A percentile compares a stretch with the other conserved stretches of the same genome.
phyloP scores from a whole-genome alignment of 148 eudicot genomes.

The Rhododendron mucronatum region DNA sequence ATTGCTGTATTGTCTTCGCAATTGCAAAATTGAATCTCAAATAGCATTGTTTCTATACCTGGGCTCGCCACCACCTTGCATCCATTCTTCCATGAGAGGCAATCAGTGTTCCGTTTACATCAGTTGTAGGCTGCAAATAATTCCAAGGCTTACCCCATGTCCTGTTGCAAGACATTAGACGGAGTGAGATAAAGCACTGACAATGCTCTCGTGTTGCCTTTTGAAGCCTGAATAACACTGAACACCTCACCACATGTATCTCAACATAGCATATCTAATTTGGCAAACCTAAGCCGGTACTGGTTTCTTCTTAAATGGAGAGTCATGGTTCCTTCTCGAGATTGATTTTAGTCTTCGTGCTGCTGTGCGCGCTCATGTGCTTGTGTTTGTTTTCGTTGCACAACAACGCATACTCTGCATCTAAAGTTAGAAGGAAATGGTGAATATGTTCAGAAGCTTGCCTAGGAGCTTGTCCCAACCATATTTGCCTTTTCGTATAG shows the following conservation, averaged over 20 bases:
- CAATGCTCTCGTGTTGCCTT: not conserved
- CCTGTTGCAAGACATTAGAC: slow-evolving; percentile 31
- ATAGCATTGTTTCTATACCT: slow-evolving; percentile 34
- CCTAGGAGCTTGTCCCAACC: slow-evolving; percentile 79
- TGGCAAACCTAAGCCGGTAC: not conserved
- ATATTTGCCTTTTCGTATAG: slow-evolving; percentile 56
- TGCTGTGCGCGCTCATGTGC: not conserved
- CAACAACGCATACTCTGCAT: not conserved
- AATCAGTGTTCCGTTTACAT: slow-evolving; percentile 67
- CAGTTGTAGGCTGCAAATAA: slow-evolving; percentile 90
- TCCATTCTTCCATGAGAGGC: slow-evolving; percentile 84
- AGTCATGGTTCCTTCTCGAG: no score
- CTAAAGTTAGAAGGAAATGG: not conserved
- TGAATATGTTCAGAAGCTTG: slow-evolving; percentile 17
- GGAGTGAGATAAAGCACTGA: not conserved
- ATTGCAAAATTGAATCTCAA: not conserved
- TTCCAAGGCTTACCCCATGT: slow-evolving; percentile 91
- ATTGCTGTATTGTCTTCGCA: not conserved
- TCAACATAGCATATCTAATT: not conserved
- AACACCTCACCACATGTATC: not conserved
- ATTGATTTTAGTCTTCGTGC: not conserved
- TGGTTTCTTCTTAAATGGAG: no score
- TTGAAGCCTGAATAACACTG: not conserved
- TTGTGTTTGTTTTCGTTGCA: not conserved
- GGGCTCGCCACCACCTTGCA: slow-evolving; percentile 97